Evolutionary conservation across 2,329 filamentous ascomycete species (phyloP).

Genomic region (Thelonectria olida): DNA sequence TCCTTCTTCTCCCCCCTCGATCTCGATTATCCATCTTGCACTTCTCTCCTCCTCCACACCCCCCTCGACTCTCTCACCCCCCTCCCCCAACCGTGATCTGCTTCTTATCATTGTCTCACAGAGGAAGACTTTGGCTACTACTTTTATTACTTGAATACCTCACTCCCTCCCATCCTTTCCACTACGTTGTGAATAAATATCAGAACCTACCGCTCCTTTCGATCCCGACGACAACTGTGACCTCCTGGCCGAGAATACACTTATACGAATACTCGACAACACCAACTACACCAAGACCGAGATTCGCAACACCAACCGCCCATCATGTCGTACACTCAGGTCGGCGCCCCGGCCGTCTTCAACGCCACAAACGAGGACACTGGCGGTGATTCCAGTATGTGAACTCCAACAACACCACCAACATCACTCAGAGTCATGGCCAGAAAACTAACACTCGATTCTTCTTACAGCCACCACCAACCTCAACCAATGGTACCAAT

Average conservation of each 20-base stretch:
- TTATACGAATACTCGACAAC: not conserved
- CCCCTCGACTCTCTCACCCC: not conserved
- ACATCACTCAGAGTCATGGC: not conserved
- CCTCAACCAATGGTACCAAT: conserved; percentile 93
- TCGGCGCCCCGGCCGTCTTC: conserved; percentile 66
- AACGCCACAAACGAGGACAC: conserved; percentile 71
- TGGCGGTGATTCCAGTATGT: conserved; percentile 83
- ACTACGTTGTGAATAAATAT: too few species aligned
- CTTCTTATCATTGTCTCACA: not conserved
- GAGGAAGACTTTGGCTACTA: not conserved
- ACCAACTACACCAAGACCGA: too few species aligned
- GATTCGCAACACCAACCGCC: conserved; percentile 17
- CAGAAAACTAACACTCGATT: conserved; percentile 6
- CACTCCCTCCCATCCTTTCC: not conserved
- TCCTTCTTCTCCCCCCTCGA: not conserved
- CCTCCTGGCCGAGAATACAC: too few species aligned
- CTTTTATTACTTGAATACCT: conserved; percentile 1
- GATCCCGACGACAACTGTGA: too few species aligned
- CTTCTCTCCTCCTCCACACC: not conserved
- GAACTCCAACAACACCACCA: conserved; percentile 3
- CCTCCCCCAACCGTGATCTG: not conserved
- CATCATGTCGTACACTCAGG: conserved; percentile 68
- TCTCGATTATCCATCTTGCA: conserved; percentile 20
- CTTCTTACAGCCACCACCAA: conserved; percentile 75
- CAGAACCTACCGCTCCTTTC: too few species aligned